Base-by-base conservation (phyloP, 371 early-diverging fungal species). In the Coelomomyces lativittatus region DNA sequence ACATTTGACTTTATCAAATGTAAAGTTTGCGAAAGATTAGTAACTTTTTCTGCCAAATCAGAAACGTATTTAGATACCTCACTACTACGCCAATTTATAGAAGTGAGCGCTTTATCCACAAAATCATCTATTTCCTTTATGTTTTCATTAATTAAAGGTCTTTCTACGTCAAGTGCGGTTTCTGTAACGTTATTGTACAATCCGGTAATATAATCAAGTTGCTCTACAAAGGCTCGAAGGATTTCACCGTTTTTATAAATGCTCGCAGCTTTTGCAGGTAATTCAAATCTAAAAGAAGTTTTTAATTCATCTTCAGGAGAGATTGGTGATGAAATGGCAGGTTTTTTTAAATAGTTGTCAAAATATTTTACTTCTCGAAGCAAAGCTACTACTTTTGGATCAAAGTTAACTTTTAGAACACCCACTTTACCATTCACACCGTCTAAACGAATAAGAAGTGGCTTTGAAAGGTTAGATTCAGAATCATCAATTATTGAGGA, bases 341-440 rank as follows among this genome's bases (percentile, higher is more conserved):
- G 11, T 47, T 51, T 3, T 52, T 50, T 30, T 46, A 46, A 24
- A 3, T 67, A 53, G 4, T 63, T 56, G 19, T 56, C 70, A 48
- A 75, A 66, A 54, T 75, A 75, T 37, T 63, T 64, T 28, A 75
- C 69, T 54, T 75, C 76, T 11, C 73, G 61, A 17, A 75, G 44
- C 12, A 75, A 55, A 2, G 76, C 73, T 17, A 75, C 70, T 24
- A 75, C 76, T 41, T 75, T 75, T 8, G 76, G 76, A 47, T 71
- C 76, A 48, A 75, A 75, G 54, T 75, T 75, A 56, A 75, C 70
- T 24, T 56, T 53, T 14, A 70, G 53, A 7, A 64, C 48, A 7
- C 52, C 56, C 27, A n/a, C 21, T 21, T 50, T 25, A 31, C 43
- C 43, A 5, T 40, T 19, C 2, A 11, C 11, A 29, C 51, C 51